These are phyloP conservation scores for Xerocomus tenax DNA, from an alignment of 1,284 basidiomycete genomes.

Conservation along the genomic window DNA sequence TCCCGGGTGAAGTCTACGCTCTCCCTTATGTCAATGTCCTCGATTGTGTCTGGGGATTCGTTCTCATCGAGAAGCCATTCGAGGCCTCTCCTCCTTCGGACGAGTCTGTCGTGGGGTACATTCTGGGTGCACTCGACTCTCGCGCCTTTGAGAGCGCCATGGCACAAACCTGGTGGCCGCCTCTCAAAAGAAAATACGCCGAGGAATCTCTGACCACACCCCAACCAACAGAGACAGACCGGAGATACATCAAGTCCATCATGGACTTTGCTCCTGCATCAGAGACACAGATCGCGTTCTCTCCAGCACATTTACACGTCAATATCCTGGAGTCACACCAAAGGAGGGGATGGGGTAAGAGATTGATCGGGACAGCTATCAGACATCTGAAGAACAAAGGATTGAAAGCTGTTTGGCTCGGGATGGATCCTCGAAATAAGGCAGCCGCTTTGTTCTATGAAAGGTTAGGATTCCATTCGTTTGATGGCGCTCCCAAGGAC, in stretches of 20 bases:
- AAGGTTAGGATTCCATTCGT: constrained; percentile 22
- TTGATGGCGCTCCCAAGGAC: constrained; percentile 18
- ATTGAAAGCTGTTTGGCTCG: constrained; percentile 27
- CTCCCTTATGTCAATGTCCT: constrained; percentile 61
- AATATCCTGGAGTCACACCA: constrained; percentile 43
- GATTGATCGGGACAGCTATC: constrained; percentile 37
- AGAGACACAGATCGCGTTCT: constrained; percentile 25
- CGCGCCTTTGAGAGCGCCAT: constrained; percentile 25
- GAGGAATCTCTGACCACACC: constrained; percentile 4
- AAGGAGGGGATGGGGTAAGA: constrained; percentile 41
- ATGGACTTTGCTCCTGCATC: constrained; percentile 19
- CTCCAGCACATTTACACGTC: constrained; percentile 46
- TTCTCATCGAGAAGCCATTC: constrained; percentile 47
- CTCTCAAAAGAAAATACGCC: constrained; percentile 24
- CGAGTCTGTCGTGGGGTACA: constrained; percentile 27
- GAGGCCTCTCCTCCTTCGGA: constrained; percentile 24
- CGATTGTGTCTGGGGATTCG: constrained; percentile 61
- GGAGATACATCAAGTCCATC: constrained; percentile 23
- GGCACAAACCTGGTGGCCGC: constrained; percentile 27
- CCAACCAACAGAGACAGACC: constrained; percentile 20
- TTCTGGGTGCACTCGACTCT: constrained; percentile 24
- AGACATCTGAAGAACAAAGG: constrained; percentile 25
- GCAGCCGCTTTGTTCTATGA: constrained; percentile 24
- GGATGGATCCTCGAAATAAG: constrained; percentile 23
- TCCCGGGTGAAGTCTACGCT: constrained; percentile 62